phyloP scores from a whole-genome alignment of 352 stramenopile genomes.

The Phytophthora melonis region DNA sequence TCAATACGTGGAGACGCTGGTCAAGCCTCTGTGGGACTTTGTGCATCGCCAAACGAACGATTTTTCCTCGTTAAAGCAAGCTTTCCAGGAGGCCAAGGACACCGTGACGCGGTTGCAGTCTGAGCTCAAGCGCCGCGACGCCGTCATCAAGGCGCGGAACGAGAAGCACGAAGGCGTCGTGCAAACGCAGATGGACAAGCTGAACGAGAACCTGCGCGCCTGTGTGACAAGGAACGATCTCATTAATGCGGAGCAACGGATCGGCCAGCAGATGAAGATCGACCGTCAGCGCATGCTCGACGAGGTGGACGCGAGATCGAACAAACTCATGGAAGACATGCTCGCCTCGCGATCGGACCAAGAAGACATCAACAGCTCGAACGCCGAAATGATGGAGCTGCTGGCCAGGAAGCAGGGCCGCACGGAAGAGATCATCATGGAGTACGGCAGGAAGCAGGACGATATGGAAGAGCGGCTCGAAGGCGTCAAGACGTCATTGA shows the following conservation, averaged over 20 bases:
- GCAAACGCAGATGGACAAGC: conserved; percentile 80
- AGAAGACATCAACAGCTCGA: conserved; percentile 85
- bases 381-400: conserved; percentile 70
- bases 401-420: conserved; percentile 61
- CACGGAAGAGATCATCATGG: conserved; percentile 66
- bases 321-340: conserved; percentile 75
- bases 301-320: conserved; percentile 67
- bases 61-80: conserved; percentile 64
- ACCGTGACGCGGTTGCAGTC: conserved; percentile 75
- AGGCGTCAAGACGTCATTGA: conserved; percentile 54
- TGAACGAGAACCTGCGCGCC: conserved; percentile 76
- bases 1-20: conserved; percentile 41
- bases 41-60: conserved; percentile 84
- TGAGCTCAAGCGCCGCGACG: conserved; percentile 86
- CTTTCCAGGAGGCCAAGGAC: conserved; percentile 79
- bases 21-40: conserved; percentile 82
- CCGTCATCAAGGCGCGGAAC: conserved; percentile 79
- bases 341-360: conserved; percentile 70
- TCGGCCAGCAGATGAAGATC: conserved; percentile 77
- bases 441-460: conserved; percentile 63
- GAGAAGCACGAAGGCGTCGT: conserved; percentile 78
- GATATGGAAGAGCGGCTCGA: conserved; percentile 43
- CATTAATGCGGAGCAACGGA: conserved; percentile 78
- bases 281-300: conserved; percentile 66
- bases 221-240: conserved; percentile 85